A percentile compares a stretch with the other conserved stretches of the same genome.
phyloP scores from a whole-genome alignment of 495 filamentous ascomycete genomes.

The Tricharina praecox region DNA sequence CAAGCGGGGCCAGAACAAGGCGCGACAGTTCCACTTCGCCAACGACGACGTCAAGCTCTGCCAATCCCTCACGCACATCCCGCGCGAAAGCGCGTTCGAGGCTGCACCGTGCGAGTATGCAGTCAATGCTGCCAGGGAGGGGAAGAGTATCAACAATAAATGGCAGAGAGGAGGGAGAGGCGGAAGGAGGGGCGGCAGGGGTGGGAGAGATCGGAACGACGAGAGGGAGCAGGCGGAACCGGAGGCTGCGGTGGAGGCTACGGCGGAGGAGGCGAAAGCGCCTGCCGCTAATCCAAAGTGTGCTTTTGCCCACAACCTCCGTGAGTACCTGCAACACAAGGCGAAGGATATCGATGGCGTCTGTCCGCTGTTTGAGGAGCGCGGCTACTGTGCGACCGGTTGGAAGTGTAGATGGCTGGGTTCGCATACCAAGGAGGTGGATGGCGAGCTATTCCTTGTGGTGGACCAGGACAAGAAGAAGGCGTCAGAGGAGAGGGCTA shows the following conservation, averaged over 20 bases:
- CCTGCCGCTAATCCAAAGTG: conserved; percentile 15
- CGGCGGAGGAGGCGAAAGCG: neutral
- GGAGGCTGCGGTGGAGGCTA: conserved; percentile 30
- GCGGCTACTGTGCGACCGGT: conserved; percentile 57
- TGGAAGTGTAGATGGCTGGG: conserved; percentile 85
- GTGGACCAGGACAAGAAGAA: conserved; percentile 32
- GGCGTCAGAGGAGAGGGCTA: conserved; percentile 23
- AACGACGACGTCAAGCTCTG: conserved; percentile 66
- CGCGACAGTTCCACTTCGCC: conserved; percentile 65
- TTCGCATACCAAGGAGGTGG: conserved; percentile 57
- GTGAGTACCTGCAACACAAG: conserved; percentile 69
- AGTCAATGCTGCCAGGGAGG: conserved; percentile 6
- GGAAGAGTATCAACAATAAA: conserved; percentile 1
- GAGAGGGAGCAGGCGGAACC: conserved; percentile 15
- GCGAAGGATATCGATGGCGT: conserved; percentile 56
- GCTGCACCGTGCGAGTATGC: conserved; percentile 19
- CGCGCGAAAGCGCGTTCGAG: conserved; percentile 14
- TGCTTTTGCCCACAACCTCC: conserved; percentile 77
- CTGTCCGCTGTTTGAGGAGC: conserved; percentile 63
- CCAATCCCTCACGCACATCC: conserved; percentile 56
- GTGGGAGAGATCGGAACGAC: conserved; percentile 2
- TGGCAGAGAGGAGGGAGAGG: conserved; percentile 7
- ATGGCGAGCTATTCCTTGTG: conserved; percentile 52
- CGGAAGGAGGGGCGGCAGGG: conserved; percentile 1
- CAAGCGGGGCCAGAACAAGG: conserved; percentile 67